Evolutionary conservation across 306 rosid genomes (phyloP), one percentile per base, ranked within the genome.

Genomic region (Argentina anserina): DNA sequence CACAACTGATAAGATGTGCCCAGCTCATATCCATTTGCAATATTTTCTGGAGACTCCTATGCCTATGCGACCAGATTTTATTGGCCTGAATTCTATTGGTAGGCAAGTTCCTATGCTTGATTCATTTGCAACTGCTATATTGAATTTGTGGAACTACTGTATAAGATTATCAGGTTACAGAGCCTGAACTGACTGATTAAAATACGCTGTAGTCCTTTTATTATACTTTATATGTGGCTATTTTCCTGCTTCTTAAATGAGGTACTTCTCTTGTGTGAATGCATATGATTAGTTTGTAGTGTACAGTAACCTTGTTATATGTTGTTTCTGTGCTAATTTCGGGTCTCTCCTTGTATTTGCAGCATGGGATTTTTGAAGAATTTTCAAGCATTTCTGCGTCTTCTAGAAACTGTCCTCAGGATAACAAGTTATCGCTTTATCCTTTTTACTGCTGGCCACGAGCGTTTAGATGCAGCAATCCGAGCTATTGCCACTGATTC

Each of bases 341-440:
- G 55, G 60, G 42, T 59, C 41, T 78, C 76, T 45, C 65, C 76
- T 72, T 62, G 59, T 43, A 28, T 70, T 76, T 78, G 84, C 91
- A 91, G 97, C 91, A 84, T 91, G 93, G 97, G 97, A 78, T 89
- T 82, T 75, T 33, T 91, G 11, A 89, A 86, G 56, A 76, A 87
- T 59, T 89, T 90, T 55, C 81, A 12, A 74, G 82, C 88, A 56
- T 86, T 91, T 86, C 74, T 89, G 71, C 41, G 50, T 67, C 86
- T 91, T 78, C 90, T 91, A 69, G 86, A 59, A 78, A 59, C 60
- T 31, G 88, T 89, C 69, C 47, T 89, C 70, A 74, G 78, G 74
- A 84, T 81, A 63, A 84, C 96, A 74, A 80, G 65, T 73, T 81
- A 84, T 76, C 84, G 86, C 69, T 86, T 87, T 68, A 83, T 91